phyloP scores from a whole-genome alignment of 2,329 filamentous ascomycete species.

The Sphaerulina populicola region DNA sequence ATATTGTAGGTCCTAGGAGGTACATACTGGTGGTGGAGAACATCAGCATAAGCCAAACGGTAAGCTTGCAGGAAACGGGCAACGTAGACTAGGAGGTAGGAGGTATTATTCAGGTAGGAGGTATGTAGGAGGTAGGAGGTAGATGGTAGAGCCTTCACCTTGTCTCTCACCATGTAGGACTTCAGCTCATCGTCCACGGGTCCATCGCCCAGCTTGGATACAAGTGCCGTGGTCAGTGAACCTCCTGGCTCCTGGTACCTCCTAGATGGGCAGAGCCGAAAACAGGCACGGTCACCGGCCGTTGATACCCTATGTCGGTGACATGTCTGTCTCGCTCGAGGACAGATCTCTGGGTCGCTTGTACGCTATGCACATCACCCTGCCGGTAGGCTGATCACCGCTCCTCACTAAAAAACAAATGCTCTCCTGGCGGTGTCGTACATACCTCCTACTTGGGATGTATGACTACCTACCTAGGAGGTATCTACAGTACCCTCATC shows the following conservation, averaged over 20 bases:
- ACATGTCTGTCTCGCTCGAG: background rate
- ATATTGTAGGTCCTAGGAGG: constrained; percentile 31
- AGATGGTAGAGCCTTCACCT: too few species aligned
- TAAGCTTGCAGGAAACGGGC: constrained; percentile 36
- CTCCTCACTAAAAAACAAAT: too few species aligned
- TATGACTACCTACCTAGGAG: too few species aligned
- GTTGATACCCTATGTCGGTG: too few species aligned
- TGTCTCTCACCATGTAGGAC: constrained; percentile 35
- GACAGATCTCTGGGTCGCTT: background rate
- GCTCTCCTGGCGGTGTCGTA: too few species aligned
- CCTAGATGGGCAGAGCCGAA: background rate
- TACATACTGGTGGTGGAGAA: constrained; percentile 36
- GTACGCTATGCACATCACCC: constrained; percentile 7
- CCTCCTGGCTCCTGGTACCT: too few species aligned
- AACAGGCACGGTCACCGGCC: too few species aligned
- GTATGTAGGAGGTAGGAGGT: constrained; percentile 5
- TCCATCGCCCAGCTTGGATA: background rate
- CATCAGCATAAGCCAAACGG: constrained; percentile 30
- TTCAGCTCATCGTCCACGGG: constrained; percentile 21
- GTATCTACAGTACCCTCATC: too few species aligned
- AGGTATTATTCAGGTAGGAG: too few species aligned
- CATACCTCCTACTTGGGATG: too few species aligned
- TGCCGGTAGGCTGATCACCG: background rate
- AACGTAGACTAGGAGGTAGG: constrained; percentile 27
- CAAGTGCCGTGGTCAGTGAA: background rate